Percentiles rank a stretch among this genome's conserved stretches.
phyloP scores from a whole-genome alignment of 495 filamentous ascomycete genomes.

The Pyronema domesticum region DNA sequence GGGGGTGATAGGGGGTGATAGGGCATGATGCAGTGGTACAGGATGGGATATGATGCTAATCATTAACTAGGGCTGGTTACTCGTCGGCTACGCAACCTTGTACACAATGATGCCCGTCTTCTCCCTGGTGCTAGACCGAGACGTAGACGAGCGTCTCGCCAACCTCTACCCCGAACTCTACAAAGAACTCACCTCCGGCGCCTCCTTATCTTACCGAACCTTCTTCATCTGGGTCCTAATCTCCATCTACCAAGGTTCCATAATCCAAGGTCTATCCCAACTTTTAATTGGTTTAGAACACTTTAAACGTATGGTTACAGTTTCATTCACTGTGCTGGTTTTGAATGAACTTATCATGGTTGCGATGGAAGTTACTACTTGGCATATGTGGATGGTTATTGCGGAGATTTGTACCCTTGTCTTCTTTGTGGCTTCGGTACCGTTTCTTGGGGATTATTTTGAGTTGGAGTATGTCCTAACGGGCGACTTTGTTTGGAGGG shows the following conservation, averaged over 20 bases:
- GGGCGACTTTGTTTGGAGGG: slow-evolving; percentile 74
- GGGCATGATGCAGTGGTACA: neutral
- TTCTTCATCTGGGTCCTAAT: slow-evolving; percentile 97
- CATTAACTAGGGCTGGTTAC: slow-evolving; percentile 45
- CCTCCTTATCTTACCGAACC: slow-evolving; percentile 70
- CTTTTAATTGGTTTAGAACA: slow-evolving; percentile 59
- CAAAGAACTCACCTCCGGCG: slow-evolving; percentile 76
- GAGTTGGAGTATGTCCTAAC: slow-evolving; percentile 65
- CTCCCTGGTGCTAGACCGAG: slow-evolving; percentile 85
- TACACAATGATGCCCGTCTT: slow-evolving; percentile 94
- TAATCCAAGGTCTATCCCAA: slow-evolving; percentile 86
- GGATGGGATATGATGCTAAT: slow-evolving; percentile 28
- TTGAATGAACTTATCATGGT: slow-evolving; percentile 96
- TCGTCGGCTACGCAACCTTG: slow-evolving; percentile 90
- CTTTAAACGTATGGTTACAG: slow-evolving; percentile 55
- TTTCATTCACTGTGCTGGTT: slow-evolving; percentile 81
- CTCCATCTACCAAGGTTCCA: slow-evolving; percentile 80
- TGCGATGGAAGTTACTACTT: slow-evolving; percentile 84
- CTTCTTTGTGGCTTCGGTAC: slow-evolving; percentile 64
- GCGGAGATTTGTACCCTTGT: slow-evolving; percentile 62
- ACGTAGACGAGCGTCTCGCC: slow-evolving; percentile 81
- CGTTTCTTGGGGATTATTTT: slow-evolving; percentile 79
- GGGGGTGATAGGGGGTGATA: no score
- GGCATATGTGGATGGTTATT: slow-evolving; percentile 88
- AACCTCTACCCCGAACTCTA: slow-evolving; percentile 96